Percentiles rank a stretch among this genome's conserved stretches.
phyloP scores from a whole-genome alignment of 805 yeast species.

The Spathaspora arborariae region DNA sequence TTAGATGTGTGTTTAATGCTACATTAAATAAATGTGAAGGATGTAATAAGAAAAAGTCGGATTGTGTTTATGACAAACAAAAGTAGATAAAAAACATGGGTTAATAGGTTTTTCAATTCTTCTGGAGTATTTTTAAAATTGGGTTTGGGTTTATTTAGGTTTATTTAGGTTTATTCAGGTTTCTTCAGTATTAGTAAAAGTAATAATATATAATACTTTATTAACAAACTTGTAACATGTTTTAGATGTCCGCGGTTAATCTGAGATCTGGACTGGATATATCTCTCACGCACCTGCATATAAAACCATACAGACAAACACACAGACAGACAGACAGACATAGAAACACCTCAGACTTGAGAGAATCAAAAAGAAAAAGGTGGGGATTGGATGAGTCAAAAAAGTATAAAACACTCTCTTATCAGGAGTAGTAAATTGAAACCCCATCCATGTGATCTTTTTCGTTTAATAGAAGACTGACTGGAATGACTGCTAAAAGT shows the following conservation, averaged over 20 bases:
- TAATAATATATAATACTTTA: background rate
- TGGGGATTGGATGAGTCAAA: background rate
- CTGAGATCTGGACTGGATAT: too few species aligned
- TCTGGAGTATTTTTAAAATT: background rate
- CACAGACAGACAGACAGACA: background rate
- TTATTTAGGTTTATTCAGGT: too few species aligned
- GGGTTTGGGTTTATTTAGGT: background rate
- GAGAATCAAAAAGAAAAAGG: background rate
- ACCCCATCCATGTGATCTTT: background rate
- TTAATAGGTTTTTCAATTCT: background rate
- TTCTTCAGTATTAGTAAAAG: too few species aligned
- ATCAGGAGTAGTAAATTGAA: background rate
- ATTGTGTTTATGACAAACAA: slow-evolving; percentile 27
- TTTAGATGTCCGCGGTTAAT: background rate
- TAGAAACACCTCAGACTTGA: background rate
- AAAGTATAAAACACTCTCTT: background rate
- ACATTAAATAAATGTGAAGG: slow-evolving; percentile 35
- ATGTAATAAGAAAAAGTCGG: slow-evolving; percentile 33
- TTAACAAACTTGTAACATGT: too few species aligned
- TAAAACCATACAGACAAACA: background rate
- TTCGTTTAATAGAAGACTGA: background rate
- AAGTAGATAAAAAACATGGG: background rate
- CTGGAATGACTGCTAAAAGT: too few species aligned
- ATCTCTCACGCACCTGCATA: background rate
- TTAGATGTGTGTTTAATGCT: slow-evolving; percentile 35